Evolutionary conservation across 2,329 filamentous ascomycete species (phyloP), one percentile per base, ranked within the genome.

Genomic region (Hymenotorrendiella dingleyae): DNA sequence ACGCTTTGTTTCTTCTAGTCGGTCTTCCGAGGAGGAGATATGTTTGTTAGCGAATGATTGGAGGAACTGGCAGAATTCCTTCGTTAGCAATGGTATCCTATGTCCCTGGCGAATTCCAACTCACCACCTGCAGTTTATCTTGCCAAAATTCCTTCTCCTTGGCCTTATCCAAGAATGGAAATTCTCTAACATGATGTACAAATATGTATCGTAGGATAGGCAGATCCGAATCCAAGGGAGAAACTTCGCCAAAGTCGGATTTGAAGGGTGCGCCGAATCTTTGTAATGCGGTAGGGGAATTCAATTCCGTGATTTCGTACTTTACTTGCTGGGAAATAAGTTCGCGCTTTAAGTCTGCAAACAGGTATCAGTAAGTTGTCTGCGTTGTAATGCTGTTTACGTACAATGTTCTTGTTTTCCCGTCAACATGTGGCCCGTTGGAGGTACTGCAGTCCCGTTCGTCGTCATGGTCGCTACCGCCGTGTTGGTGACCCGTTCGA

Each of bases 81-180:
- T n/a, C 5, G 11, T 39, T 24, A 39, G 36, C 24, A 2, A n/a
- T 19, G 8, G 11, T 10, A 8, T 14, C 23, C 22, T 29, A 11
- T 10, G 7, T 9, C 21, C 20, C 6, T 11, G 5, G 8, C 12
- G 6, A 20, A 20, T 10, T 3, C 9, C 11, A 11, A 81, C 85
- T 55, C 68, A 94, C 87, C 61, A 90, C 79, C 71, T 98, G 93
- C 47, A 98, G 71, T 65, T 94, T 97, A 62, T 97, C 89, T 68
- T 98, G 93, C 93, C 93, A 98, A 60, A 98, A 98, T 67, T 98
- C 93, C 75, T 97, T 95, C 74, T 98, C 93, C 60, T 80, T 84
- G 17, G 93, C 93, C 72, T 94, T 88, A 66, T 98, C 89, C 51
- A 98, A 77, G 61, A 98, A 98, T 1, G 93, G 93, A 58, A 98